Percentiles rank a stretch among this genome's conserved stretches.
These are phyloP conservation scores for Talaromyces stipitatus DNA, from an alignment of 495 filamentous ascomycete species.

Conservation along the genomic window DNA sequence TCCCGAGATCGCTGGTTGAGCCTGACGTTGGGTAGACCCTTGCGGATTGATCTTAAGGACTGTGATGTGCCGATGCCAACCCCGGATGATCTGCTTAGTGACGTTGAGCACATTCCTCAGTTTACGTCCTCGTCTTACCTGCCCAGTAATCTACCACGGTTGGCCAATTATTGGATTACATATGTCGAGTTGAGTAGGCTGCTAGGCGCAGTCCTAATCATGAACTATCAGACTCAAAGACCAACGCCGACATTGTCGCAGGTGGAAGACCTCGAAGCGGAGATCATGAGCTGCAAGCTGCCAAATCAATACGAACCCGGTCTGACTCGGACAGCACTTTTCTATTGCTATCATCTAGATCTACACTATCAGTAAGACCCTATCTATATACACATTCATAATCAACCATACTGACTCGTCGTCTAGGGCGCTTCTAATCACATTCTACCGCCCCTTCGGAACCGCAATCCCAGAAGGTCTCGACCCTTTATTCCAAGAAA, in stretches of 20 bases:
- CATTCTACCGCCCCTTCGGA: conserved; percentile 23
- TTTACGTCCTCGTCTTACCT: conserved; percentile 6
- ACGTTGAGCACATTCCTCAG: conserved; percentile 12
- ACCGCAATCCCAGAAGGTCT: conserved; percentile 11
- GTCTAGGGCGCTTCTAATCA: conserved; percentile 19
- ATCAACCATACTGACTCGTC: background rate
- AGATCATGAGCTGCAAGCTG: conserved; percentile 10
- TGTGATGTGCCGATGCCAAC: conserved; percentile 22
- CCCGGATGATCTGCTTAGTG: conserved; percentile 20
- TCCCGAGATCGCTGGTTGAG: conserved; percentile 33
- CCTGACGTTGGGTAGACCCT: conserved; percentile 25
- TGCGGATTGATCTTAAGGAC: conserved; percentile 28
- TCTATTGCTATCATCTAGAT: conserved; percentile 22
- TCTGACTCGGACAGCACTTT: conserved; percentile 11
- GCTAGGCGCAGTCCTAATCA: conserved; percentile 14
- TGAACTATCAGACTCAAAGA: conserved; percentile 14
- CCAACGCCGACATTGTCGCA: conserved; percentile 9
- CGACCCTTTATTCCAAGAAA: background rate
- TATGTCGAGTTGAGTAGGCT: conserved; percentile 20
- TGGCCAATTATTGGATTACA: conserved; percentile 23
- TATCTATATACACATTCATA: background rate
- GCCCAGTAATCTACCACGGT: conserved; percentile 14
- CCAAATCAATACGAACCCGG: conserved; percentile 14
- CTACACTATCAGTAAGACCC: conserved; percentile 26
- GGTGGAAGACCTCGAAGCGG: conserved; percentile 18